Conservation (phyloP, 208 protist genomes). For the Naegleria fowleri region DNA sequence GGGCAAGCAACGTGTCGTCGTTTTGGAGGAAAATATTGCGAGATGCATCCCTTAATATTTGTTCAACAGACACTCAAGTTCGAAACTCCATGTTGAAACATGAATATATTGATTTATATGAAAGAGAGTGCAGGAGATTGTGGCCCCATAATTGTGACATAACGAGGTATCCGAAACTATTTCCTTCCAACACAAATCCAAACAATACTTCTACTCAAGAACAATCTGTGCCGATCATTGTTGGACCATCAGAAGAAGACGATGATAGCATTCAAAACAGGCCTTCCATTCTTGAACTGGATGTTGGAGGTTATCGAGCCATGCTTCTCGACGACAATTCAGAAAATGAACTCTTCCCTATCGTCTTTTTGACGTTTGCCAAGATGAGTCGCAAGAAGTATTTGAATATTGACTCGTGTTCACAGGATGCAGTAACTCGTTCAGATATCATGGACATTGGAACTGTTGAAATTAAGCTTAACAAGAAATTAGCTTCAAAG, state of each 20-base stretch:
- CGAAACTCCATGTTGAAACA: background rate
- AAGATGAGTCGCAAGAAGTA: background rate
- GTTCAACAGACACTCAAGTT: background rate
- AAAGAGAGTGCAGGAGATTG: conserved; percentile 1
- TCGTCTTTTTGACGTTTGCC: background rate
- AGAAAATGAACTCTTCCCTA: background rate
- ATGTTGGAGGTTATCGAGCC: background rate
- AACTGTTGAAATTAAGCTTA: conserved; percentile 27
- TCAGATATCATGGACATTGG: background rate
- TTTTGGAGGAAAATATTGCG: background rate
- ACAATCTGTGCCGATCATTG: background rate
- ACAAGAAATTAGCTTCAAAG: conserved; percentile 44
- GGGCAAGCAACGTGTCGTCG: background rate
- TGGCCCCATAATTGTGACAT: background rate
- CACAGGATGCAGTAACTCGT: too few relatives aligned
- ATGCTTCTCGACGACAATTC: background rate
- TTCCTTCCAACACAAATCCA: too few relatives aligned
- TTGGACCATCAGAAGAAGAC: background rate
- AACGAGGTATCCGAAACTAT: background rate
- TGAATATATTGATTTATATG: background rate
- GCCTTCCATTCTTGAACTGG: background rate
- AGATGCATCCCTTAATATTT: background rate
- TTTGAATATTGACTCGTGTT: background rate
- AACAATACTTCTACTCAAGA: background rate
- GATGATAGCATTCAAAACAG: background rate